Evolutionary conservation across 495 filamentous ascomycete species (phyloP), one percentile per base, ranked within the genome.

Genomic region (Neurospora sp.): DNA sequence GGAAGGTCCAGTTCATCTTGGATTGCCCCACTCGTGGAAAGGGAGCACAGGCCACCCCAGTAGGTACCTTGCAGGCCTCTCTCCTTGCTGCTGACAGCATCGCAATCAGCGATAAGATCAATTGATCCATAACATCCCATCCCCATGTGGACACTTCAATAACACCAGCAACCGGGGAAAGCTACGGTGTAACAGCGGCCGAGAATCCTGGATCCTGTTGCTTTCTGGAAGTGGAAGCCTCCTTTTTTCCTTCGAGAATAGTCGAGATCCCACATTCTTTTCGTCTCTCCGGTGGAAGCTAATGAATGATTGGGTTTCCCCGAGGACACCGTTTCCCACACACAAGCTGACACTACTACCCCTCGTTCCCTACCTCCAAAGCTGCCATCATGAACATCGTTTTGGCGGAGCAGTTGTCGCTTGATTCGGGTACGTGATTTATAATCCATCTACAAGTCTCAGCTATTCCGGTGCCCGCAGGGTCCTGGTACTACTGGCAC

Each of bases 371-470:
- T 61, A 61, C 53, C 53, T 16, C 22, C 22, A 61, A 61, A 61
- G 27, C 12, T 35, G 53, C 7, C 53, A 80, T 61, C 69, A 88
- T 88, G 86, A 87, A 86, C 72, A 82, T 82, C 73, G 73, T 79
- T 42, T 46, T 80, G 39, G 75, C 80, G 69, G 82, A 80, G 44
- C 75, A 81, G 69, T 77, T 76, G 72, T 86, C 86, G 44, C 80
- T 88, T 70, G 85, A 88, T 81, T 85, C 84, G 79, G 83, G 86
- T 88, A 80, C 72, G 74, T 75, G 71, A 31, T 38, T 65, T 65
- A 8, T 44, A 9, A 31, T 53, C 22, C 27, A 37, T 71, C 20
- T 42, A 61, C 61, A 42, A 48, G 37, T 27, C 31, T 44, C 69
- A 31, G 27, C 69, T 53, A 48, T 39, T 35, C 5, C 53, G 39